Base-by-base conservation (phyloP, 441 rosid species). In the Pelargonium myrrhifolium region DNA sequence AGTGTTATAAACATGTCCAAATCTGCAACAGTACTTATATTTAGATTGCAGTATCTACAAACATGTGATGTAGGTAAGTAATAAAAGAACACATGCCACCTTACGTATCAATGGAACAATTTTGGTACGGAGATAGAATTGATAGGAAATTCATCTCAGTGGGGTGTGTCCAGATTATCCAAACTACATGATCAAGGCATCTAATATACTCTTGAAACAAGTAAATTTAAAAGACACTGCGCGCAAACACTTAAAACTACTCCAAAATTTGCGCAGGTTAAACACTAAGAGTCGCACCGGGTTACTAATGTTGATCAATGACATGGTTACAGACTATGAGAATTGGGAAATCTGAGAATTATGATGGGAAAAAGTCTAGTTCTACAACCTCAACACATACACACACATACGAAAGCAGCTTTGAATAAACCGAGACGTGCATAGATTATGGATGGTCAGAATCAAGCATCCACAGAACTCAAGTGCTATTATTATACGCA, bases 1-100 rank as follows among this genome's bases (percentile, higher is more conserved):
- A 77, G 86, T 86, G 69, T 68, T 79, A 72, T 88, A 91, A 42
- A 85, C 84, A 69, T 83, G 85, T 66, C 96, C 99, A 79, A 81
- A 91, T 77, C 97, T 91, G 84, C 76, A 78, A 70, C 39, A 77
- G 63, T 35, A 64, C 62, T 51, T 14, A 53, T 17, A 18, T 20
- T 21, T 53, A 53, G 59, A 53, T 53, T 15, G 40, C 40, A 37
- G 40, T 37, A 37, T 37, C 40, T 37, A 37, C 9, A 37, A 37
- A 37, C 40, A 37, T 6, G 40, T 7, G 40, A 7, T 37, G 40
- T 10, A 1, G 40, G 40, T 8, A 31, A 31, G 6, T 31, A 37
- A 37, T 2, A 37, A 6, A 37, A 37, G 8, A 37, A 37, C 40
- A 37, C 40, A 37, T 37, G 40, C 40, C 40, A 37, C 8, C 40